phyloP scores from a whole-genome alignment of 768 basidiomycete species.

The Calvatia gigantea region DNA sequence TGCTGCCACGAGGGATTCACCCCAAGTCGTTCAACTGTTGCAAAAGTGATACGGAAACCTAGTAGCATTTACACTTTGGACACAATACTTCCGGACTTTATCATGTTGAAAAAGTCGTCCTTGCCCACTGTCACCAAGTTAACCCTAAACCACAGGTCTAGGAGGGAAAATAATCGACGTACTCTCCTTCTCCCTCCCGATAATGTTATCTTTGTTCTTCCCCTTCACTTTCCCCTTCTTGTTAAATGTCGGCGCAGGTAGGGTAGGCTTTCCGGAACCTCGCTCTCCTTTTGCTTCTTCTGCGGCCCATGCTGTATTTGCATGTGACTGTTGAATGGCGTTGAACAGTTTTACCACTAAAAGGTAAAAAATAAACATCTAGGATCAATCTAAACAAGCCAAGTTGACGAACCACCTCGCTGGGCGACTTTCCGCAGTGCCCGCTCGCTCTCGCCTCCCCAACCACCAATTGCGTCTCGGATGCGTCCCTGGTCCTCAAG shows the following conservation, averaged over 20 bases:
- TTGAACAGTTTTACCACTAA: slow-evolving; percentile 86
- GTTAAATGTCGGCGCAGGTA: slow-evolving; percentile 61
- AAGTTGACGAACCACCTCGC: slow-evolving; percentile 61
- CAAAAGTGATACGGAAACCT: slow-evolving; percentile 10
- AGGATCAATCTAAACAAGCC: not conserved
- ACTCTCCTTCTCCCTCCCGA: slow-evolving; percentile 60
- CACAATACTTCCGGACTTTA: slow-evolving; percentile 76
- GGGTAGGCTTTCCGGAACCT: slow-evolving; percentile 70
- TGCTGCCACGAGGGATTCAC: too few relatives aligned
- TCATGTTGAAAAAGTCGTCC: slow-evolving; percentile 80
- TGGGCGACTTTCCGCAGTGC: slow-evolving; percentile 81
- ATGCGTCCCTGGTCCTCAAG: slow-evolving; percentile 68
- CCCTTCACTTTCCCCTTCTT: slow-evolving; percentile 48
- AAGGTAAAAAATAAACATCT: not conserved
- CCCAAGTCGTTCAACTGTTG: not conserved
- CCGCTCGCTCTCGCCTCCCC: slow-evolving; percentile 82
- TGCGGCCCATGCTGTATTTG: slow-evolving; percentile 44
- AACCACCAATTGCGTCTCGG: slow-evolving; percentile 77
- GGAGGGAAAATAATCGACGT: slow-evolving; percentile 8
- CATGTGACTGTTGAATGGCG: slow-evolving; percentile 78
- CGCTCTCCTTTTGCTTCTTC: slow-evolving; percentile 58
- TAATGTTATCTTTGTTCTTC: slow-evolving; percentile 50
- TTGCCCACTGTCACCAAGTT: slow-evolving; percentile 53
- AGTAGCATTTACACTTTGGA: slow-evolving; percentile 50
- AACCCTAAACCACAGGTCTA: not conserved